Evolutionary conservation across 345 rosid species (phyloP), one percentile per base, ranked within the genome.

Genomic region (Lagerstroemia speciosa): DNA sequence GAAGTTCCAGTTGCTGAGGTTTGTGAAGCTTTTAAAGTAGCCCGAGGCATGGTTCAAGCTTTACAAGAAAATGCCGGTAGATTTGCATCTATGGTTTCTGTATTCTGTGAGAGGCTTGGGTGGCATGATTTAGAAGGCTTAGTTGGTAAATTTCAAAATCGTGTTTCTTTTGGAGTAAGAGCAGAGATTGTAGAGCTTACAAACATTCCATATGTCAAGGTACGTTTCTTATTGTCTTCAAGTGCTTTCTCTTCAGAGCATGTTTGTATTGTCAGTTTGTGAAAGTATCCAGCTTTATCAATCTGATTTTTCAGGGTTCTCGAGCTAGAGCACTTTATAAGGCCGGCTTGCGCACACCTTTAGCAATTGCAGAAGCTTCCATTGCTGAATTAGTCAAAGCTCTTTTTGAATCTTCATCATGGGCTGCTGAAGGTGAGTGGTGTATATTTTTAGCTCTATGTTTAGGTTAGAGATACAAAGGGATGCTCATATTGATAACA

Each of bases 131-230:
- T 93, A 63, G 98, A 91, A 76, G 97, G 91, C 71, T 74, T 93
- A 82, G 90, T 91, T 72, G 83, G 87, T 72, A 93, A 89, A 83
- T 85, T 93, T 72, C 99, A 93, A 78, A 91, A 89, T 79, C 97
- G 97, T 71, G 95, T 93, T 74, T 93, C 96, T 31, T 93, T 91
- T 82, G 98, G 98, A 74, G 98, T 93, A 76, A 84, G 97, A 74
- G 99, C 99, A 74, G 99, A 93, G 78, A 86, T 93, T 72, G 99
- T 86, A 75, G 99, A 91, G 78, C 97, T 93, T 74, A 91, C 98
- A 38, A 85, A 82, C 64, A 91, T 91, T 81, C 98, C 96, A 63
- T 88, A 75, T 78, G 89, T 93, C 62, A 93, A 93, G 97, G 99
- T 85, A 79, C 36, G 43, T 45, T 46, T 71, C 57, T 69, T 41